Base-by-base conservation (phyloP, 2,329 filamentous ascomycete species). In the Periconia macrospinosa region DNA sequence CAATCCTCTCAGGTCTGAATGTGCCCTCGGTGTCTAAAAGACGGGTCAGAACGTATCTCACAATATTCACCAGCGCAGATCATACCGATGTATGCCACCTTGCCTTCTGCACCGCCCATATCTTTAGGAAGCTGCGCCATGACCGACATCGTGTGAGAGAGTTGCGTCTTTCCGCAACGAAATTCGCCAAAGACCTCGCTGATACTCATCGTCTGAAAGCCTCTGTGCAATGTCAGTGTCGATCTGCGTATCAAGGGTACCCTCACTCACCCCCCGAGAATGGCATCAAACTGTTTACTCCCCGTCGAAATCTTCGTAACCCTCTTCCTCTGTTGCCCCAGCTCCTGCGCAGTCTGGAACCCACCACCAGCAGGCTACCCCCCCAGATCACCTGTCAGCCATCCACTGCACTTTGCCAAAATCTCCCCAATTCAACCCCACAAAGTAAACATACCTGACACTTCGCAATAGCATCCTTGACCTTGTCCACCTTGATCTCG, bases 171-270 rank as follows among this genome's bases (percentile, higher is more conserved):
- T 54, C 86, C 86, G 67, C 86, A 89, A 58, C 83, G 79, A 60
- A 81, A 86, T 62, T 86, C 83, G 56, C 83, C 83, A 69, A 81
- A 86, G 23, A 85, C 80, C 64, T 86, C 86, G 59, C 82, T 88
- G 67, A 89, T 86, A 64, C 85, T 87, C 82, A 86, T 85, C 42
- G 85, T 88, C 69, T 88, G 84, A 60, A 89, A 88, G 20, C 86
- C 86, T 57, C 84, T 86, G 41, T 7, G 17, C 0, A 14, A 20
- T 13, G 51, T 72, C 8, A 68, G 58, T 27, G 44, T 30, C 19
- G 19, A n/a, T 33, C 49, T 9, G 17, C 19, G 9, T 9, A 9
- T 17, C 41, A 46, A 42, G 20, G 13, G 30, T 14, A 9, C 10
- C 23, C 30, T 30, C 9, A 57, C 67, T 62, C 59, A 84, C 83